Conservation (phyloP, 768 basidiomycete species). For the Xerocomus brunneocitrinus region DNA sequence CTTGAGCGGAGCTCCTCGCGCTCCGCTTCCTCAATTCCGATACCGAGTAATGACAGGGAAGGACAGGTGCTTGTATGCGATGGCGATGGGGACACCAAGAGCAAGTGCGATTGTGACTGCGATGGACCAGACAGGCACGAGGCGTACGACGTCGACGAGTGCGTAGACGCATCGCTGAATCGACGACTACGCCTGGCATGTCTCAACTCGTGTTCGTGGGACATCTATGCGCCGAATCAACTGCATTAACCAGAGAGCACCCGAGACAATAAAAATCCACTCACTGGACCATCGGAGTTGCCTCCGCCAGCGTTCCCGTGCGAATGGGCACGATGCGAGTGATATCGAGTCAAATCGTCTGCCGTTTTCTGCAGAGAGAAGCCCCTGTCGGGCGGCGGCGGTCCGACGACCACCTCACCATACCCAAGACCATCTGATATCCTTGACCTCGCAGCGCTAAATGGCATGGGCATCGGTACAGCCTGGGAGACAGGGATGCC, state of each 20-base stretch:
- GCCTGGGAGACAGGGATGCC: not conserved
- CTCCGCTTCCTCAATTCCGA: constrained; percentile 23
- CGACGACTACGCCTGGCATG: constrained; percentile 7
- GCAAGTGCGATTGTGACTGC: constrained; percentile 15
- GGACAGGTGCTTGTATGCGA: constrained; percentile 14
- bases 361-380: not conserved
- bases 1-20: constrained; percentile 20
- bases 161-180: constrained; percentile 18
- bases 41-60: constrained; percentile 18
- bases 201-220: constrained; percentile 2
- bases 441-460: not conserved
- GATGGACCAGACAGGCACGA: constrained; percentile 22
- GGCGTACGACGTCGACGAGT: constrained; percentile 13
- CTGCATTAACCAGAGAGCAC: not conserved
- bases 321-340: not conserved
- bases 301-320: not conserved
- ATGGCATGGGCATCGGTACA: constrained; percentile 6
- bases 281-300: constrained; percentile 3
- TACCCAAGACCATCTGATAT: not conserved
- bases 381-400: not conserved
- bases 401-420: constrained; percentile 1
- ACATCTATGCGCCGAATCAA: not conserved
- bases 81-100: constrained; percentile 13
- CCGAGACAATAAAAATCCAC: not conserved
- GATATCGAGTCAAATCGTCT: not conserved